phyloP scores from a whole-genome alignment of 352 stramenopile species.

The Globisporangium barbulae region DNA sequence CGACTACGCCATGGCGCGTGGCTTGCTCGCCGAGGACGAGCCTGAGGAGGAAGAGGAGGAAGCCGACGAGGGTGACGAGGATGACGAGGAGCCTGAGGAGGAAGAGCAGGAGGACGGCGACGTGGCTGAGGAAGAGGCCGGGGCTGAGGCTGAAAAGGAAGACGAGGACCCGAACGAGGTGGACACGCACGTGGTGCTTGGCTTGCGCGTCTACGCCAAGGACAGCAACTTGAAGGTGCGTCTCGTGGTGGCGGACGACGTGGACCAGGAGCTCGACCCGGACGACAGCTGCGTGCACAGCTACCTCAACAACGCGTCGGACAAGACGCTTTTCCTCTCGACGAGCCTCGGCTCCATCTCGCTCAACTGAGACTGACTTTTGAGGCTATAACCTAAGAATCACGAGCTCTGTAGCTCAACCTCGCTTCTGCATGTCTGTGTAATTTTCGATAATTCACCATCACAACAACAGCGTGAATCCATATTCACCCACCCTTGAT shows the following conservation, averaged over 20 bases:
- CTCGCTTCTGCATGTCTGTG: too few relatives aligned
- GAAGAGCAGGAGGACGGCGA: conserved; percentile 3
- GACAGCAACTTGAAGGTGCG: conserved; percentile 20
- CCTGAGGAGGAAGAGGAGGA: background rate
- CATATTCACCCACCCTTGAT: background rate
- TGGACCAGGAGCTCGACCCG: conserved; percentile 19
- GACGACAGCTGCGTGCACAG: conserved; percentile 26
- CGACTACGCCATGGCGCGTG: conserved; percentile 26
- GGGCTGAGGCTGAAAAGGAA: background rate
- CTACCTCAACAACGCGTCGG: conserved; percentile 15
- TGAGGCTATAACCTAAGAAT: too few relatives aligned
- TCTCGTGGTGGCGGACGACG: conserved; percentile 11
- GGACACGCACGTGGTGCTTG: conserved; percentile 24
- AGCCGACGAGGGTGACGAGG: conserved; percentile 8
- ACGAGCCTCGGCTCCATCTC: conserved; percentile 9
- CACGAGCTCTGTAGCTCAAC: too few relatives aligned
- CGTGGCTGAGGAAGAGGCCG: background rate
- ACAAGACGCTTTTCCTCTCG: conserved; percentile 17
- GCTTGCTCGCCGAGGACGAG: conserved; percentile 8
- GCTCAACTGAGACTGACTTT: conserved; percentile 3
- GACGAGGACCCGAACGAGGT: conserved; percentile 9
- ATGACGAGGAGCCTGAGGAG: conserved; percentile 13
- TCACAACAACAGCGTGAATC: too few relatives aligned
- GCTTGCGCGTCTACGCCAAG: conserved; percentile 32
- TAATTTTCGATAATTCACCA: too few relatives aligned